phyloP scores from a whole-genome alignment of 768 basidiomycete species.

The Candolleomyces aberdarensis region DNA sequence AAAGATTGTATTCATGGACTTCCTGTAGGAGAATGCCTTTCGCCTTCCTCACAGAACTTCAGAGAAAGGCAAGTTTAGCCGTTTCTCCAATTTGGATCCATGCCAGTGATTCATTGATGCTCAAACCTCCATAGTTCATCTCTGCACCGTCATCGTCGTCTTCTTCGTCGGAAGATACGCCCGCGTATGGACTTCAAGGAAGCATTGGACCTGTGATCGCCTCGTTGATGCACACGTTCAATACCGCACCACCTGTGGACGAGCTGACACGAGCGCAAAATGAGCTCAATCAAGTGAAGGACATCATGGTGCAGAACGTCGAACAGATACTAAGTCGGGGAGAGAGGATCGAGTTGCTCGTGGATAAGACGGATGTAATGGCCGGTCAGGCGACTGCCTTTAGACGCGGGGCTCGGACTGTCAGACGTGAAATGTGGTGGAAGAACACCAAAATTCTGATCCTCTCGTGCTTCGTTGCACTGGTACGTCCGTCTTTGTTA shows the following conservation, averaged over 20 bases:
- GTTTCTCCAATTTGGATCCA: slow-evolving; percentile 5
- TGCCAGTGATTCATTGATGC: neutral
- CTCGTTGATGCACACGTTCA: slow-evolving; percentile 82
- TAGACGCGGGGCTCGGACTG: slow-evolving; percentile 80
- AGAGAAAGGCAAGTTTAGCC: slow-evolving; percentile 55
- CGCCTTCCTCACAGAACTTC: slow-evolving; percentile 85
- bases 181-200: slow-evolving; percentile 67
- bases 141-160: slow-evolving; percentile 63
- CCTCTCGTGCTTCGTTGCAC: slow-evolving; percentile 65
- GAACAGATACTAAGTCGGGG: slow-evolving; percentile 93
- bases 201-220: slow-evolving; percentile 68
- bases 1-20: slow-evolving; percentile 2
- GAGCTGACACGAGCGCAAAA: slow-evolving; percentile 87
- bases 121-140: slow-evolving; percentile 43
- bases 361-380: slow-evolving; percentile 97
- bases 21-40: slow-evolving; percentile 81
- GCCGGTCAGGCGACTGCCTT: slow-evolving; percentile 93
- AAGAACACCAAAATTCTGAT: slow-evolving; percentile 68
- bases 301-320: slow-evolving; percentile 98
- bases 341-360: slow-evolving; percentile 91
- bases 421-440: slow-evolving; percentile 89
- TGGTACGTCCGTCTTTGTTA: slow-evolving; percentile 43
- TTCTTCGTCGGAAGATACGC: slow-evolving; percentile 48
- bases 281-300: slow-evolving; percentile 87
- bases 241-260: slow-evolving; percentile 83